Evolutionary conservation across 2,329 filamentous ascomycete species (phyloP).

Genomic region (Knufia petricola): DNA sequence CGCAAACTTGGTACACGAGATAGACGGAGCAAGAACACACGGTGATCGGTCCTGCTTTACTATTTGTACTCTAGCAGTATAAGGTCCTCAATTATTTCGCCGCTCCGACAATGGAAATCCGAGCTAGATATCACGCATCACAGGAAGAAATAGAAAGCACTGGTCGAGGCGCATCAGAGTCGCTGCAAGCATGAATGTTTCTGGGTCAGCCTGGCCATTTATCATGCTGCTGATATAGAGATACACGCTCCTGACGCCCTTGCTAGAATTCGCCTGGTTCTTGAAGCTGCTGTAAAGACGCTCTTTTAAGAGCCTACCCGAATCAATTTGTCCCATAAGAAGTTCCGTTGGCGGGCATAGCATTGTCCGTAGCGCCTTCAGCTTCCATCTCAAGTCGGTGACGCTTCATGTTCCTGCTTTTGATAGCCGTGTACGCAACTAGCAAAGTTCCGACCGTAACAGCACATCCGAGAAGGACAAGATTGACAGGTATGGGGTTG

Average conservation of each 20-base stretch:
- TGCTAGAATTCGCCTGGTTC: slow-evolving; percentile 2
- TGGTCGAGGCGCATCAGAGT: no score
- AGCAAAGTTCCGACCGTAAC: slow-evolving; percentile 55
- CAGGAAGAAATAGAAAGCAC: background rate
- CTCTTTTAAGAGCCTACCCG: background rate
- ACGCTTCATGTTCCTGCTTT: slow-evolving; percentile 30
- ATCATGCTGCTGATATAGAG: background rate
- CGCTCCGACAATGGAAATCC: background rate
- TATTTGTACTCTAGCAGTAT: background rate
- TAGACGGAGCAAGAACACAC: background rate
- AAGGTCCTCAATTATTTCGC: slow-evolving; percentile 1
- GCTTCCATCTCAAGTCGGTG: slow-evolving; percentile 22
- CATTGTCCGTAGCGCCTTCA: slow-evolving; percentile 19
- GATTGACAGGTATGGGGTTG: slow-evolving; percentile 68
- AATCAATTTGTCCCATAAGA: slow-evolving; percentile 19
- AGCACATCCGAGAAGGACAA: slow-evolving; percentile 54
- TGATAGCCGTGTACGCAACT: slow-evolving; percentile 54
- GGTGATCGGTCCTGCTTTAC: background rate
- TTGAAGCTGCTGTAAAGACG: background rate
- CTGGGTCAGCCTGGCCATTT: background rate
- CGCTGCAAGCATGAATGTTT: background rate
- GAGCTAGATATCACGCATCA: background rate
- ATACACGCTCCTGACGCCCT: background rate
- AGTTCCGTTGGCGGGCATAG: slow-evolving; percentile 22
- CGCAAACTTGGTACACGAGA: no score